Base-by-base conservation (phyloP, 352 stramenopile genomes). In the Hyaloperonospora arabidopsidis region DNA sequence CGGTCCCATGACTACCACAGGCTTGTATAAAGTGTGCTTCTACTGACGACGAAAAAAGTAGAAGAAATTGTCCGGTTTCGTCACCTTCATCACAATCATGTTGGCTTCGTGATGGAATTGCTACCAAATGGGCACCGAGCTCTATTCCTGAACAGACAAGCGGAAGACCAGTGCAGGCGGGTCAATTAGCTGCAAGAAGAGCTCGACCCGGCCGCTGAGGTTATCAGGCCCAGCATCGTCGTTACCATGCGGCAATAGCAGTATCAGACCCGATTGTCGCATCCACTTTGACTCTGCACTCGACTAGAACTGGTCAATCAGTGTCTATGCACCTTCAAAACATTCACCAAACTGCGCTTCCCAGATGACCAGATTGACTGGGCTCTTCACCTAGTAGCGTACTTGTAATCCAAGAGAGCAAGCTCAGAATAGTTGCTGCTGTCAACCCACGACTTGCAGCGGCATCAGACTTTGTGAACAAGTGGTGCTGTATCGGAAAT, bases 1-100 rank as follows among this genome's bases (percentile, higher is more conserved):
- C 0, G 83, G 83, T 0, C 72, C 77, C 75, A 93, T 89, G 17
- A 86, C 71, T 18, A 90, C 67, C 10, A 86, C 41, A 0, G 83
- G 83, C 25, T 92, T 92, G 51, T 79, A 79, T 70, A 88, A 93
- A 19, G 58, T 32, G 5, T 81, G 83, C 6, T 74, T 59, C 48
- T 91, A 79, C 56, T 98, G 94, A 54, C 94, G 86, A 60, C 93
- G 87, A 52, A 98, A 72, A 56, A 93, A 74, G 61, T 98, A 93
- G 71, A 98, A 98, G 68, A 97, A 98, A 67, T 98, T 97, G 34
- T 93, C 94, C 1, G 95, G 93, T 14, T 84, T 95, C 34, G 79
- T 95, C 34, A 82, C 61, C 49, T 92, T 90, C 40, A 76, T 73
- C 10, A 96, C 82, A 50, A 91, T 88, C 50, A 94, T 72, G 66